A percentile compares a stretch with the other conserved stretches of the same genome.
These are phyloP conservation scores for Gossypium trilobum DNA, from an alignment of 441 rosid species.

Conservation along the genomic window DNA sequence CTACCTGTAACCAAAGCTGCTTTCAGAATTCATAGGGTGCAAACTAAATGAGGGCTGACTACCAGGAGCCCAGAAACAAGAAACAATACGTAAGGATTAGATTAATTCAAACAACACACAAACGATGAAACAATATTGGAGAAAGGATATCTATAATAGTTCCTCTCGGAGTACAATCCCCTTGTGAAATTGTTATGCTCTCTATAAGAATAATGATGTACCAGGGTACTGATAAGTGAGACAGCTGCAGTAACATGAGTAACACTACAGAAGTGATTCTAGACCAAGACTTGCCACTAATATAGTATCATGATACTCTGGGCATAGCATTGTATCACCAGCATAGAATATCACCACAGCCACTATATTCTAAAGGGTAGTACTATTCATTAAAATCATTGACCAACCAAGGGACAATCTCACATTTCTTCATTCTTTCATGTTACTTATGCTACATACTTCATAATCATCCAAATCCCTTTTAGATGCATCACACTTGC, in stretches of 20 bases:
- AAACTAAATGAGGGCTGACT: not conserved
- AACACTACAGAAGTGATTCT: not conserved
- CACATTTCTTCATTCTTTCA: not conserved
- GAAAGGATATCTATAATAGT: slow-evolving; percentile 2
- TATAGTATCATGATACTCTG: not conserved
- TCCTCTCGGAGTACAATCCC: not conserved
- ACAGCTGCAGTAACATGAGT: not conserved
- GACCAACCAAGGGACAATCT: not conserved
- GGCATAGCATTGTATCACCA: not conserved
- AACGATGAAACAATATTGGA: not conserved
- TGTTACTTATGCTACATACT: not conserved
- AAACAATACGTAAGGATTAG: not conserved
- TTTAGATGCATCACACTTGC: not conserved
- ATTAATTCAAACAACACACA: not conserved
- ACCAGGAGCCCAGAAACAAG: not conserved
- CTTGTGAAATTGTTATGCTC: not conserved
- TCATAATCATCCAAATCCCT: not conserved
- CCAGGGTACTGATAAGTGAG: not conserved
- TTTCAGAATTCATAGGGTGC: slow-evolving; percentile 13
- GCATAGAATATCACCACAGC: not conserved
- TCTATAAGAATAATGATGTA: not conserved
- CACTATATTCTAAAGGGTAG: not conserved
- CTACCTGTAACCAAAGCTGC: slow-evolving; percentile 44
- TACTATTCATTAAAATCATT: not conserved
- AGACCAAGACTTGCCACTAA: not conserved